Evolutionary conservation across 768 basidiomycete genomes (phyloP), one percentile per base, ranked within the genome.

Genomic region (Podaxis sp.): DNA sequence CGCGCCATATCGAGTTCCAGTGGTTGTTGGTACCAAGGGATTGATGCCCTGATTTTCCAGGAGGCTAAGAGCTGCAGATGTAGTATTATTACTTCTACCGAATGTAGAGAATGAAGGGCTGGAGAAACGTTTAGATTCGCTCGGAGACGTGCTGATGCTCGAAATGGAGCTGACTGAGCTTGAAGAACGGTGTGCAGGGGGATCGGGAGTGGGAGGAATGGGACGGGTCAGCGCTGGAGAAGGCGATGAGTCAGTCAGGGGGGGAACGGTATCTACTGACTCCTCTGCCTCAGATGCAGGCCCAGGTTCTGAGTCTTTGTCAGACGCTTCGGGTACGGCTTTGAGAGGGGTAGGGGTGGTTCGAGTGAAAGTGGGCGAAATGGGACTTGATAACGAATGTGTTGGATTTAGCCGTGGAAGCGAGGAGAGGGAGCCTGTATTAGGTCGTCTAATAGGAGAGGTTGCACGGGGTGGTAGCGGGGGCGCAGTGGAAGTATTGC

Each of bases 1-100:
- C 15, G 76, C 74, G 11, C 89, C 88, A 68, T 90, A 90, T 28
- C 88, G 80, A 17, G 86, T 87, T 28, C 90, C 90, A 2, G 89
- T 90, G 28, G 82, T 53, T 52, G 70, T 73, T 17, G 72, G 74
- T 49, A 71, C 63, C 9, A 79, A 63, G 5, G 77, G 75, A 26
- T 57, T 66, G 33, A 72, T 64, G 9, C 59, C 64, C 48, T 66
- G 68, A 36, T 63, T 60, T 40, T 68, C 67, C 36, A 66, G 65
- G 52, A 63, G 68, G 38, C 38, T 66, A 19, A 61, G 61, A 12
- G 65, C 66, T 22, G 65, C 53, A 33, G 63, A 61, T 57, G 65
- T 63, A 48, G 65, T 30, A n/a, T 64, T 30, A 52, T 39, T 46
- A 22, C 30, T 46, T 46, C 39, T 54, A 46, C 52, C 42, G 24